Evolutionary conservation across 805 yeast genomes (phyloP), one percentile per base, ranked within the genome.

Genomic region (Wickerhamiella siamensis): DNA sequence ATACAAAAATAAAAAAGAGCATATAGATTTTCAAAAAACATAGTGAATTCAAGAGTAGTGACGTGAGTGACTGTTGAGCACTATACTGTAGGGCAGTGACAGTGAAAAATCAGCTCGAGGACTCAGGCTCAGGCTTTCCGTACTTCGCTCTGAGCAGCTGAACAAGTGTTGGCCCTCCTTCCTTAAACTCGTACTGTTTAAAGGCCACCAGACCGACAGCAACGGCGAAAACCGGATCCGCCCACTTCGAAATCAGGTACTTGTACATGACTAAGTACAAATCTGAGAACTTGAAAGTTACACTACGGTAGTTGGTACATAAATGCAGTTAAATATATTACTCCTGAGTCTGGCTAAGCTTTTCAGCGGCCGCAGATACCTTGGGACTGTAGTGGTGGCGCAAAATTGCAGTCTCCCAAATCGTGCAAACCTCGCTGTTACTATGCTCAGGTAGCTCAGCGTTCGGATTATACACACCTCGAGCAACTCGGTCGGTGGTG

Each of bases 361-460:
- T 40, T 17, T 31, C 40, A 9, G 67, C 72, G 14, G 84, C 87
- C 51, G 77, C 79, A 18, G 77, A 70, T n/a, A 87, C 83, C 43
- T 72, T 62, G 2, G 94, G 94, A 46, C 84, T 74, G 56, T 83
- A 91, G 60, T 91, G 97, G 47, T 76, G 74, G 43, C 78, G 79
- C 43, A 91, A 64, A 33, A 88, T 60, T 4, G 77, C 77, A 40
- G 77, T 74, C 55, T 91, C 98, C 94, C 95, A 91, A 29, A 88
- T 62, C 0, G 86, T 79, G 1, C 96, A 93, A 15, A 88, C 91
- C 34, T 79, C 88, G 2, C 94, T 72, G 54, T 91, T 87, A 50
- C 82, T 66, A 56, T 88, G 74, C 49, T 79, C 83, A 9, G 83
- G 74, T 36, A 73, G 77, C 41, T 72, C 72, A 10, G 70, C 70